Evolutionary conservation across 768 basidiomycete species (phyloP), one percentile per base, ranked within the genome.

Genomic region (Phaffia australis): DNA sequence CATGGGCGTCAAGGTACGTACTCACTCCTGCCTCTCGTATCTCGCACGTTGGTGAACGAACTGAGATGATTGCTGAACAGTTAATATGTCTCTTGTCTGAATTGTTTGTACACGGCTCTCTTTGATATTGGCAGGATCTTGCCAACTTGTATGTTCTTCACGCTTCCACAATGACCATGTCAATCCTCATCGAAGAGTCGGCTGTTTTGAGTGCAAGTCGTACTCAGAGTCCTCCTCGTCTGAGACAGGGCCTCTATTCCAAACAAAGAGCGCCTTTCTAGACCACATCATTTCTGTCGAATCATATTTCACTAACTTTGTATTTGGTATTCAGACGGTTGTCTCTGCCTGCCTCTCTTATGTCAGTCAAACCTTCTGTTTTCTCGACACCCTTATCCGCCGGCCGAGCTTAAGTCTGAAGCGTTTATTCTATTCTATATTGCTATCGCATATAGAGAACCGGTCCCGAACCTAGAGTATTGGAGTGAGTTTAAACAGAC

Each of bases 391-490:
- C 59, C 25, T 58, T 29, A 58, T 6, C 21, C 56, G 2, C 14
- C 2, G 23, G 6, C 29, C 4, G 25, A 9, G 3, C 29, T 21
- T 29, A 32, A 32, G 29, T 29, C 56, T 15, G 30, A 42, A 58
- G 30, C 29, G 29, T 18, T 42, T 23, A 15, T 42, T 42, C 30
- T 15, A 32, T 42, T 21, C 63, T 50, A 48, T 55, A 14, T 15
- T 54, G 25, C 3, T 23, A 18, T 54, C 50, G 29, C 16, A 1
- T 11, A 25, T 14, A 65, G 64, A 56, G 93, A 95, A 75, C 93
- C 93, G 3, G 82, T 93, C 71, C 93, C 93, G 5, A 97, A 97
- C 78, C 82, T 97, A 60, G 93, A 97, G 78, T 97, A 92, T 78
- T 95, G 89, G 89, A 63, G 66, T 62, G 35, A 15, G 32, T 59